Evolutionary conservation across 208 protist species (phyloP).

Genomic region (Crithidia thermophila): DNA sequence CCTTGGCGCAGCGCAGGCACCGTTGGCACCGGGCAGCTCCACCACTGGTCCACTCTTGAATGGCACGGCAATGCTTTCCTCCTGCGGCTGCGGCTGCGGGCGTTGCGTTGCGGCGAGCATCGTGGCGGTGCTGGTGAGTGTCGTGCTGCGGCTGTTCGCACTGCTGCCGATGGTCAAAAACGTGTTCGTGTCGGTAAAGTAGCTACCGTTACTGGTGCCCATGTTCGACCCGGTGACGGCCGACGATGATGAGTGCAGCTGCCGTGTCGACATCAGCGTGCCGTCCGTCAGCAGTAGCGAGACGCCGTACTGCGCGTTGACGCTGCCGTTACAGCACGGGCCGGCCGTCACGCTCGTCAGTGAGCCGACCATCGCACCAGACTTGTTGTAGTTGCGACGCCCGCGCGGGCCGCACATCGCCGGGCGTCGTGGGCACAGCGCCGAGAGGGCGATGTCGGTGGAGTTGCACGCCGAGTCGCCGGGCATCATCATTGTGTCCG

Average conservation of each 20-base stretch:
- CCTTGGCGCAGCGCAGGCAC: too few relatives aligned
- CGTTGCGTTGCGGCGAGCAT: not conserved
- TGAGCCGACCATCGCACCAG: not conserved
- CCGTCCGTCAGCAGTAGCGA: conserved; percentile 9
- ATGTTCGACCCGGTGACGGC: not conserved
- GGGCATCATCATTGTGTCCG: not conserved
- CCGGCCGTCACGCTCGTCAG: not conserved
- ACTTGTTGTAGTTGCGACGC: not conserved
- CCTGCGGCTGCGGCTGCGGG: too few relatives aligned
- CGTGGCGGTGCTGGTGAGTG: not conserved
- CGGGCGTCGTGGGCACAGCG: not conserved
- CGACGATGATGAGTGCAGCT: not conserved
- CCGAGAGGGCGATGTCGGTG: not conserved
- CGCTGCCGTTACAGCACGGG: not conserved
- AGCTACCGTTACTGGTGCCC: not conserved
- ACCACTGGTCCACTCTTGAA: too few relatives aligned
- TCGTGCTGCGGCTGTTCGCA: not conserved
- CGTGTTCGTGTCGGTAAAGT: conserved; percentile 7
- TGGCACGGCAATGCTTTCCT: too few relatives aligned
- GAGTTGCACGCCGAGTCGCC: conserved; percentile 4
- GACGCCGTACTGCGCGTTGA: not conserved
- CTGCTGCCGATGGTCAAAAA: not conserved
- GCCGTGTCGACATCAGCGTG: not conserved
- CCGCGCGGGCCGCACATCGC: not conserved
- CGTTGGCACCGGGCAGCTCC: too few relatives aligned